phyloP scores from a whole-genome alignment of 2,329 filamentous ascomycete genomes.

The Alternaria gansuensis region DNA sequence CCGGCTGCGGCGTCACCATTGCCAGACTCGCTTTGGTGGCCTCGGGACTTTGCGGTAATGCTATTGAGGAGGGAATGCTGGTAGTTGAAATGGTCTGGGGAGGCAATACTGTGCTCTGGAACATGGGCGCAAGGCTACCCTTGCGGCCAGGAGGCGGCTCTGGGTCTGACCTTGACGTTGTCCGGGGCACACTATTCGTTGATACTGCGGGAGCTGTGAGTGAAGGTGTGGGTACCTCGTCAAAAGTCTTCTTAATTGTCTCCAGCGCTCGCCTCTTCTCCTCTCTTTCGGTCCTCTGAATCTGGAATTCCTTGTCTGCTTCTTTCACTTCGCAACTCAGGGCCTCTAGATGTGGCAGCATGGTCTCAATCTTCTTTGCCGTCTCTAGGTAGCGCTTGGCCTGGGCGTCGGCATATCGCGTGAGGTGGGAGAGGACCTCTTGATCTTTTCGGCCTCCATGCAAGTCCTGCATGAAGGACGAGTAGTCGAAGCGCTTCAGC shows the following conservation, averaged over 20 bases:
- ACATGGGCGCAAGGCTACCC: slow-evolving; percentile 45
- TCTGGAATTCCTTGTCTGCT: slow-evolving; percentile 95
- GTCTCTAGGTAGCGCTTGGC: slow-evolving; percentile 82
- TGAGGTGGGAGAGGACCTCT: slow-evolving; percentile 92
- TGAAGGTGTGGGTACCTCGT: slow-evolving; percentile 42
- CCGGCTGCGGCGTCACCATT: slow-evolving; percentile 53
- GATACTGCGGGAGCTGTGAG: slow-evolving; percentile 34
- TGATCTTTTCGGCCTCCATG: slow-evolving; percentile 98
- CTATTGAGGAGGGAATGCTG: slow-evolving; percentile 35
- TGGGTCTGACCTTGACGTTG: slow-evolving; percentile 34
- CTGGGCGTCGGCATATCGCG: slow-evolving; percentile 91
- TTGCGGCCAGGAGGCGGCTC: slow-evolving; percentile 43
- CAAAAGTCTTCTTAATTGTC: slow-evolving; percentile 72
- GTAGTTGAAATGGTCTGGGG: slow-evolving; percentile 38
- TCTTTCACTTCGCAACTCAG: slow-evolving; percentile 87
- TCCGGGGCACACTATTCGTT: slow-evolving; percentile 37
- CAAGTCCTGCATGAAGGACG: slow-evolving; percentile 98
- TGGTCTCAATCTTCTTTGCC: slow-evolving; percentile 84
- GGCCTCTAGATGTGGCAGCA: slow-evolving; percentile 89
- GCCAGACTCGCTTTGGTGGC: slow-evolving; percentile 36
- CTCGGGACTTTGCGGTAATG: slow-evolving; percentile 45
- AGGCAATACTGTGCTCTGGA: slow-evolving; percentile 48
- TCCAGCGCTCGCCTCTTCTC: slow-evolving; percentile 91
- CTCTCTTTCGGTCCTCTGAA: slow-evolving; percentile 92
- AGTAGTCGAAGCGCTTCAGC: slow-evolving; percentile 97